A percentile compares a stretch with the other conserved stretches of the same genome.
These are phyloP conservation scores for Xylaria palmicola DNA, from an alignment of 495 filamentous ascomycete species.

Conservation along the genomic window DNA sequence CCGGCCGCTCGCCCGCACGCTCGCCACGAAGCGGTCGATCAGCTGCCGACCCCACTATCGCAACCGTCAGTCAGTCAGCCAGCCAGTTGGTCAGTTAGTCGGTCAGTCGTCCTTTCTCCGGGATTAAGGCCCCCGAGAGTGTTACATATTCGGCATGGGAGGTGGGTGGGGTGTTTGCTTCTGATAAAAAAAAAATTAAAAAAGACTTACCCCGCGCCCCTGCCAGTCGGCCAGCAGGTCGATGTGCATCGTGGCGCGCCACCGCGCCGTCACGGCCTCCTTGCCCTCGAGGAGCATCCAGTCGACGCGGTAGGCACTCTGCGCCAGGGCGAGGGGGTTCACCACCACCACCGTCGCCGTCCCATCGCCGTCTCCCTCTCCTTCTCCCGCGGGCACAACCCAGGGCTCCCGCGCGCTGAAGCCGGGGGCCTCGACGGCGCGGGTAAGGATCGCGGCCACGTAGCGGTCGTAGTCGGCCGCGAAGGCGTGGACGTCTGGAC, in stretches of 20 bases:
- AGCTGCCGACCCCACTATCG: slow-evolving; percentile 34
- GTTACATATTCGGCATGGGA: too few relatives aligned
- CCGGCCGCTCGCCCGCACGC: slow-evolving; percentile 30
- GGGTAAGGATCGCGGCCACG: slow-evolving; percentile 26
- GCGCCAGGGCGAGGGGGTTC: slow-evolving; percentile 30
- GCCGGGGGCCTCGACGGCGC: slow-evolving; percentile 15
- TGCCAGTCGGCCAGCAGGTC: slow-evolving; percentile 36
- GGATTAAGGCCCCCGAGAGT: too few relatives aligned
- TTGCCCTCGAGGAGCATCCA: slow-evolving; percentile 36
- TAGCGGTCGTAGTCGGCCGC: slow-evolving; percentile 30
- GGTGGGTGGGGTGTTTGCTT: too few relatives aligned
- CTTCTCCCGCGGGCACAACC: not conserved
- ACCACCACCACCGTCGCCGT: not conserved
- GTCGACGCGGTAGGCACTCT: slow-evolving; percentile 35
- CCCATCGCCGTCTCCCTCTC: not conserved
- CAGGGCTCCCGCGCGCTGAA: slow-evolving; percentile 24
- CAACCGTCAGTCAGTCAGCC: not conserved
- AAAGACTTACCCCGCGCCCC: slow-evolving; percentile 27
- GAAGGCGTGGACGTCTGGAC: slow-evolving; percentile 35
- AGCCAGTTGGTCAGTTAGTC: too few relatives aligned
- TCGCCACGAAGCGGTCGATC: slow-evolving; percentile 36
- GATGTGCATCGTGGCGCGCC: slow-evolving; percentile 43
- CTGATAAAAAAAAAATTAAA: not conserved
- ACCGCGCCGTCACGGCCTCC: slow-evolving; percentile 28
- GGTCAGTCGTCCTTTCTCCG: too few relatives aligned